Percentiles rank a stretch among this genome's conserved stretches.
Evolutionary conservation across 441 rosid genomes (phyloP).

Genomic region (Erysimum pusillum): DNA sequence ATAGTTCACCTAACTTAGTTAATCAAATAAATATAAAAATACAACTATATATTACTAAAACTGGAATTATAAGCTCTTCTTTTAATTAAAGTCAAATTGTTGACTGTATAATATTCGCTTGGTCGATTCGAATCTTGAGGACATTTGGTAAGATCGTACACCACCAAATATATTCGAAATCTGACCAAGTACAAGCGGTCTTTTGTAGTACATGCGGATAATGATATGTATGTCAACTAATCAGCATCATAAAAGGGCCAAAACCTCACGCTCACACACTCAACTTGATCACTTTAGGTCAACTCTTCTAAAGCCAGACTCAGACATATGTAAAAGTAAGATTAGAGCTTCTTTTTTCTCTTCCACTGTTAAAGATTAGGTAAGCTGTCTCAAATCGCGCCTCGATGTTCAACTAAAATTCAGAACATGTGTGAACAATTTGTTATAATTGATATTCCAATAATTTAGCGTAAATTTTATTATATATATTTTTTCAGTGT

Average conservation of each 20-base stretch:
- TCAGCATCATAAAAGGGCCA: neutral
- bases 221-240: slow-evolving; percentile 25
- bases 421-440: neutral
- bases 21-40: neutral
- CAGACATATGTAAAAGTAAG: neutral
- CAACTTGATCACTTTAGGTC: neutral
- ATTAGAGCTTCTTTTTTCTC: neutral
- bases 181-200: neutral
- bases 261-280: neutral
- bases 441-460: too few relatives aligned
- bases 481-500: too few relatives aligned
- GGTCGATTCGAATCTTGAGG: neutral
- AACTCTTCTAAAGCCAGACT: neutral
- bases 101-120: neutral
- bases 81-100: neutral
- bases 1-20: neutral
- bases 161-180: slow-evolving; percentile 6
- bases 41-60: too few relatives aligned
- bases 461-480: too few relatives aligned
- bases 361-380: neutral
- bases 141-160: neutral
- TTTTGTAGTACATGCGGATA: neutral
- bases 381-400: neutral
- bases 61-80: neutral
- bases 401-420: neutral